Percentiles rank a stretch among this genome's conserved stretches.
These are phyloP conservation scores for Mycena galericulata DNA, from an alignment of 768 basidiomycete genomes.

Conservation along the genomic window DNA sequence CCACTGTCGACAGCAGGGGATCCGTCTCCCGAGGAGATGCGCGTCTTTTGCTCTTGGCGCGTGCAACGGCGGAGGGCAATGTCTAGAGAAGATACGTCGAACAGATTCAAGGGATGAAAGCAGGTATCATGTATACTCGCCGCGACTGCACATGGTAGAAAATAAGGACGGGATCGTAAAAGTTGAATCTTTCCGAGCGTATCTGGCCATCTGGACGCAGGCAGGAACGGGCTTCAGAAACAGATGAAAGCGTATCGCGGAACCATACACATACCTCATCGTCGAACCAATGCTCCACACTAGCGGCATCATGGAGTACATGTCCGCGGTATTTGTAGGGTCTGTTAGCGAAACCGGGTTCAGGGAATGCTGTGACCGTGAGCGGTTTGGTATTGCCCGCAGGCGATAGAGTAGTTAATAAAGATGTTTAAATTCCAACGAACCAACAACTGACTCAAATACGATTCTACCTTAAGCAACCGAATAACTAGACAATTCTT, in stretches of 20 bases:
- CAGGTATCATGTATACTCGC: background rate
- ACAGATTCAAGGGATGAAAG: background rate
- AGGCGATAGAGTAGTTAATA: too few species aligned
- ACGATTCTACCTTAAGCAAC: too few species aligned
- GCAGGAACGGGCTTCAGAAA: conserved; percentile 11
- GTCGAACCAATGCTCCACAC: conserved; percentile 25
- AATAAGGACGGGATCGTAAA: conserved; percentile 11
- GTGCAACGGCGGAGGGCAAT: background rate
- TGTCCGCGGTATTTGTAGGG: conserved; percentile 12
- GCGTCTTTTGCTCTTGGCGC: background rate
- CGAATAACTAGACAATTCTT: too few species aligned
- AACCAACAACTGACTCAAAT: too few species aligned
- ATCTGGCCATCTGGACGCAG: conserved; percentile 20
- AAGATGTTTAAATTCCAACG: too few species aligned
- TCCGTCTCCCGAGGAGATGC: background rate
- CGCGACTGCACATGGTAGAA: conserved; percentile 23
- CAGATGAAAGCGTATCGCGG: too few species aligned
- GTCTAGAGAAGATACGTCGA: background rate
- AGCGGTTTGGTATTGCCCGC: too few species aligned
- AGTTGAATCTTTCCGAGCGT: conserved; percentile 21
- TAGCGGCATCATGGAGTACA: background rate
- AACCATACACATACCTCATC: background rate
- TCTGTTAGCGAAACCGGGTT: too few species aligned
- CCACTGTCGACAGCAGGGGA: background rate
- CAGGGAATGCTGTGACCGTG: too few species aligned